Base-by-base conservation (phyloP, 345 rosid species). In the Hypericum androsaemum region DNA sequence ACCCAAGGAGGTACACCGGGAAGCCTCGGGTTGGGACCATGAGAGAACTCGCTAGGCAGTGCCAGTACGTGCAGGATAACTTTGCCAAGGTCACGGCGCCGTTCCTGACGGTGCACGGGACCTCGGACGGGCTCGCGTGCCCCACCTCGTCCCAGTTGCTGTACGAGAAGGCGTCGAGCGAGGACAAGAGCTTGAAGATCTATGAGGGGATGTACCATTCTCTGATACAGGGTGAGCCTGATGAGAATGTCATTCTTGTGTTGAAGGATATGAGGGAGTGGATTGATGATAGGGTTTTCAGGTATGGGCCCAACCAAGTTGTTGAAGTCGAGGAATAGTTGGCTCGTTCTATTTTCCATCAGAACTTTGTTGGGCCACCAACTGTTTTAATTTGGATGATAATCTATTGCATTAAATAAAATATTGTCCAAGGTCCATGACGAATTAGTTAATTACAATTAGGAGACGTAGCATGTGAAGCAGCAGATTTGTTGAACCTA, bases 181-280 rank as follows among this genome's bases (percentile, higher is more conserved):
- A 36, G 32, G 96, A 92, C 66, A 92, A 84, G 78, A 81, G 77
- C 59, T 47, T 92, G 73, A 92, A 84, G 70, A 6, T 87, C 1
- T 92, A 92, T 35, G 96, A 82, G 14, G 98, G 89, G n/a, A 87
- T 92, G 96, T 84, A 81, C 56, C 98, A 84, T 68, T 92, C 96
- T 0, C 61, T 92, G 71, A 67, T 92, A 14, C 95, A 92, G 58
- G 96, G 96, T 9, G 98, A 92, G 79, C 84, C 95, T 1, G 95
- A 87, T 39, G 95, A 84, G 70, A 74, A 73, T 52, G 95, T 80
- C 9, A 50, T 70, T 44, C 63, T 80, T 32, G 95, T 87, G 10
- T 61, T 92, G 76, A 80, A 69, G 59, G 98, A 92, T 52, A 92
- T 81, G 98, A 77, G 95, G 67, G 96, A 84, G 59, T 87, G 98